Evolutionary conservation across 352 stramenopile species (phyloP).

Genomic region (Phytophthora hybrid): DNA sequence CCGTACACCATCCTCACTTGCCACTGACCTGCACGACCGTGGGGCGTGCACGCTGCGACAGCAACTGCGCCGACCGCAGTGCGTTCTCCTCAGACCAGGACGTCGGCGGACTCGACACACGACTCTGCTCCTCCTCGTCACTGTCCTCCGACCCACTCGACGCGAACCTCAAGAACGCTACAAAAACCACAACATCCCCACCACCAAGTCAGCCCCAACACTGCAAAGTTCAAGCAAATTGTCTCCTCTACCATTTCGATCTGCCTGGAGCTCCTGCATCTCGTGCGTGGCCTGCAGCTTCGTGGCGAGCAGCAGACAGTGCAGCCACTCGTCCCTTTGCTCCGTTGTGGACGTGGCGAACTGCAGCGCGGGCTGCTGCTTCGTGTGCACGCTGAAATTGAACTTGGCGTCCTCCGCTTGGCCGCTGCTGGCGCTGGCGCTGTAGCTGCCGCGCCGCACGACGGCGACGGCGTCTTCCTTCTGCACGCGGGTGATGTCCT

Average conservation of each 20-base stretch:
- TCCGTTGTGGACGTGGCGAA: conserved; percentile 43
- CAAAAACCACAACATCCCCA: not conserved
- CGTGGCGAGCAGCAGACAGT: conserved; percentile 48
- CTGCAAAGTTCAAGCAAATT: not conserved
- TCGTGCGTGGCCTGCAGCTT: conserved; percentile 37
- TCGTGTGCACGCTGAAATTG: conserved; percentile 50
- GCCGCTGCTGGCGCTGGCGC: not conserved
- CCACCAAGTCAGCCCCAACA: not conserved
- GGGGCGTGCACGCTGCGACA: conserved; percentile 29
- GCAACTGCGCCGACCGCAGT: conserved; percentile 35
- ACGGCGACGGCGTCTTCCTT: conserved; percentile 39
- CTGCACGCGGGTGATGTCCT: conserved; percentile 38
- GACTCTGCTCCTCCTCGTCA: conserved; percentile 43
- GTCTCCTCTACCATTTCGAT: conserved; percentile 16
- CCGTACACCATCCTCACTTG: conserved; percentile 6
- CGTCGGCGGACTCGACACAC: conserved; percentile 17
- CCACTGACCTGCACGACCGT: conserved; percentile 47
- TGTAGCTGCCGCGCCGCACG: conserved; percentile 30
- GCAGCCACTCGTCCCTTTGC: conserved; percentile 60
- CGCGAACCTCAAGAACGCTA: conserved; percentile 64
- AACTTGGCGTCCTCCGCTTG: conserved; percentile 29
- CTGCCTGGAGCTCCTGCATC: conserved; percentile 7
- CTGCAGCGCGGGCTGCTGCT: conserved; percentile 38
- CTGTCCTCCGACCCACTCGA: conserved; percentile 62
- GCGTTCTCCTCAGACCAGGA: conserved; percentile 41